Conservation (phyloP, 805 yeast genomes). For the Suhomyces xylopsoci region DNA sequence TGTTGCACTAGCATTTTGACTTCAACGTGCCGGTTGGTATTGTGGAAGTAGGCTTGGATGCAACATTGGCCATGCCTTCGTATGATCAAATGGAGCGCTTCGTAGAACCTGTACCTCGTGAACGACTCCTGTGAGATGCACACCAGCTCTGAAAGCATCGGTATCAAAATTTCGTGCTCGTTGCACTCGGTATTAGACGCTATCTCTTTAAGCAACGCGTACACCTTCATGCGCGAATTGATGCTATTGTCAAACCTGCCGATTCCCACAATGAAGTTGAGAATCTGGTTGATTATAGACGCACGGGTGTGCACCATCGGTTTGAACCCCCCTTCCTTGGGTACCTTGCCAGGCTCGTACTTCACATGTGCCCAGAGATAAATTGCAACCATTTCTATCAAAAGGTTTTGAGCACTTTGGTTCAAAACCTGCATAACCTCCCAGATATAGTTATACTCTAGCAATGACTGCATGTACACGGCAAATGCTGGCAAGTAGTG, state of each 20-base stretch:
- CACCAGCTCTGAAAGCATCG: slow-evolving; percentile 35
- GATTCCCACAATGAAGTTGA: slow-evolving; percentile 33
- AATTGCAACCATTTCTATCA: slow-evolving; percentile 41
- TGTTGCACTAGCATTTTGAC: slow-evolving; percentile 31
- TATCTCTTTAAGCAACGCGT: slow-evolving; percentile 15
- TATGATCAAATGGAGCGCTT: slow-evolving; percentile 19
- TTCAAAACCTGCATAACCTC: background rate
- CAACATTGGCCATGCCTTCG: slow-evolving; percentile 32
- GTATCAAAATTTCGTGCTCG: slow-evolving; percentile 30
- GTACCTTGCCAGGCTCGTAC: slow-evolving; percentile 8
- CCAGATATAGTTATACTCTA: background rate
- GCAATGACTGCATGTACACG: background rate
- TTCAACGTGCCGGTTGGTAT: slow-evolving; percentile 13
- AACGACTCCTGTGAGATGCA: slow-evolving; percentile 16
- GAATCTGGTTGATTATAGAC: slow-evolving; percentile 30
- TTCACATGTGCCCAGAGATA: slow-evolving; percentile 49
- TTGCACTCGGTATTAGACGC: slow-evolving; percentile 18
- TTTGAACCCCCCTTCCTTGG: background rate
- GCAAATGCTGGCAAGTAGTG: slow-evolving; percentile 31
- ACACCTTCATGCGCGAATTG: slow-evolving; percentile 11
- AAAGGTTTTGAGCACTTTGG: slow-evolving; percentile 26
- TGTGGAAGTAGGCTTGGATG: slow-evolving; percentile 28
- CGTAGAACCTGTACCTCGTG: slow-evolving; percentile 24
- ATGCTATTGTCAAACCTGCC: slow-evolving; percentile 15
- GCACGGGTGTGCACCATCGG: slow-evolving; percentile 22